phyloP scores from a whole-genome alignment of 257 asterid species.

The Nicotiana paniculata region DNA sequence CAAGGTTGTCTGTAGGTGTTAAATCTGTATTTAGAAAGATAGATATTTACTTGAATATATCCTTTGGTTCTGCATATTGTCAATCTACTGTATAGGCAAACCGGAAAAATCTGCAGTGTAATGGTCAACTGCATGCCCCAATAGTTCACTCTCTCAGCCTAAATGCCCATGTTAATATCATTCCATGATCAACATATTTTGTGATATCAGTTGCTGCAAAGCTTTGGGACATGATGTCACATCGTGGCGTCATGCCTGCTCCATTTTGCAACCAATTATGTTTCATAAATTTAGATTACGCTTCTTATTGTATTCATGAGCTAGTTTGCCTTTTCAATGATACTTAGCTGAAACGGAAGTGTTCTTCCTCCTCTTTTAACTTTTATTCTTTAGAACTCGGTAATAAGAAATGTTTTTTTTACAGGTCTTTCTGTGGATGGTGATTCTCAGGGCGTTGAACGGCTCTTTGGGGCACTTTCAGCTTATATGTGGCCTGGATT shows the following conservation, averaged over 20 bases:
- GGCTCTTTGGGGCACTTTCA: constrained; percentile 82
- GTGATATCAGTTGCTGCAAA: not conserved
- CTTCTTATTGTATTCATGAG: not conserved
- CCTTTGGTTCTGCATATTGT: not conserved
- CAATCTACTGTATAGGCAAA: not conserved
- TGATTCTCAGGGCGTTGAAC: constrained; percentile 90
- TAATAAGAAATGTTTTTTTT: not conserved
- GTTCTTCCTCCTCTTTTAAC: not conserved
- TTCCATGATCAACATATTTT: not conserved
- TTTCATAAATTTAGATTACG: not conserved
- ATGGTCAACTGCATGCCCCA: not conserved
- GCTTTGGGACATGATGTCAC: not conserved
- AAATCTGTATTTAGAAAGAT: not conserved
- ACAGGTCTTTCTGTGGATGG: constrained; percentile 55
- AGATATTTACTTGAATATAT: not conserved
- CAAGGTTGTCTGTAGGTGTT: not conserved
- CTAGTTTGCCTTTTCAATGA: not conserved
- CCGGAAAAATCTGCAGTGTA: not conserved
- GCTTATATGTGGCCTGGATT: constrained; percentile 99
- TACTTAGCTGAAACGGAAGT: not conserved
- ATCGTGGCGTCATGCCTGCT: not conserved
- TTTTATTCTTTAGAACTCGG: not conserved
- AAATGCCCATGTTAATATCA: not conserved
- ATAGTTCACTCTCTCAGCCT: not conserved
- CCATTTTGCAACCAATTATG: not conserved